Conservation (phyloP, 2,329 filamentous ascomycete genomes). For the Neopestalotiopsis rosae region DNA sequence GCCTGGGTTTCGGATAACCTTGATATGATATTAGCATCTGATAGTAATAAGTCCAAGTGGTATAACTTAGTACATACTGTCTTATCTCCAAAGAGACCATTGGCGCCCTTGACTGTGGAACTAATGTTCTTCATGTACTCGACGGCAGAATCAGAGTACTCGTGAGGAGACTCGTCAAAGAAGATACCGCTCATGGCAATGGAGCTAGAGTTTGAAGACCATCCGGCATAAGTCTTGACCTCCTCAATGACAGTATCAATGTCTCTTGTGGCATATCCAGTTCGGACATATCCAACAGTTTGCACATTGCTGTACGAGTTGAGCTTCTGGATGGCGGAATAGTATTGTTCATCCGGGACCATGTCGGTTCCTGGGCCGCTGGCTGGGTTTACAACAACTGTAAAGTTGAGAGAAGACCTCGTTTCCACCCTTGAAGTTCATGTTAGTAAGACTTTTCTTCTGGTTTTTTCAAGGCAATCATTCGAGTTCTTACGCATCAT, state of each 20-base stretch:
- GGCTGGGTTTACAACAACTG: slow-evolving; percentile 7
- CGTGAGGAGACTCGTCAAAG: slow-evolving; percentile 7
- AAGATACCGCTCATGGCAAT: slow-evolving; percentile 10
- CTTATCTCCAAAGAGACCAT: not conserved
- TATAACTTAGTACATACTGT: not conserved
- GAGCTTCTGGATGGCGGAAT: slow-evolving; percentile 1
- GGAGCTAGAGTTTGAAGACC: slow-evolving; percentile 7
- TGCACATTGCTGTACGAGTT: slow-evolving; percentile 5
- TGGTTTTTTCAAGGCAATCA: not conserved
- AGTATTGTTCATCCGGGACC: slow-evolving; percentile 2
- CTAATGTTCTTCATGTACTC: slow-evolving; percentile 2
- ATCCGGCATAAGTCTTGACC: slow-evolving; percentile 8
- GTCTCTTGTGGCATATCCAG: slow-evolving; percentile 7
- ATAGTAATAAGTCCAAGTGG: not conserved
- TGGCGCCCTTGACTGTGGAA: not conserved
- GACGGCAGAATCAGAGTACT: slow-evolving; percentile 3
- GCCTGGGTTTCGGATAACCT: slow-evolving; percentile 10
- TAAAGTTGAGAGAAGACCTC: slow-evolving; percentile 7
- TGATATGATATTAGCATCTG: not conserved
- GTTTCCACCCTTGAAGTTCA: not conserved
- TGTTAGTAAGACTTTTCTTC: not conserved
- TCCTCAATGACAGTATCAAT: slow-evolving; percentile 2
- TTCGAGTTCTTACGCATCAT: slow-evolving; percentile 2
- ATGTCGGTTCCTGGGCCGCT: not conserved
- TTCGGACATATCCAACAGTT: slow-evolving; percentile 6